Evolutionary conservation across 1,139 yeast species (phyloP).

Genomic region (Torulaspora globosa): DNA sequence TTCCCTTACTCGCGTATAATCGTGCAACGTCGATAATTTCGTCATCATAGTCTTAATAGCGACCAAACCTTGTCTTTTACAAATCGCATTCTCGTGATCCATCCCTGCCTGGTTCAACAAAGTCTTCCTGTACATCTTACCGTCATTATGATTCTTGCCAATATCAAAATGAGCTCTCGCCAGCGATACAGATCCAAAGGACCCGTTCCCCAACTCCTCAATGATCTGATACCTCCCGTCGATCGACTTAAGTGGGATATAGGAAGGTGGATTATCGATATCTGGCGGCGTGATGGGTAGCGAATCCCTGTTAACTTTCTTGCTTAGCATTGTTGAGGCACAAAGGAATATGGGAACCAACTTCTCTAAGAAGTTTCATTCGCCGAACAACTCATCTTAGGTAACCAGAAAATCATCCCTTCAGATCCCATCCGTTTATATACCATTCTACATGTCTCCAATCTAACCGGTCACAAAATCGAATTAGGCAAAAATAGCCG

Average conservation of each 20-base stretch:
- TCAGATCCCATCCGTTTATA: neutral
- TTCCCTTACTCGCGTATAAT: constrained; percentile 68
- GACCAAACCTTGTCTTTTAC: constrained; percentile 48
- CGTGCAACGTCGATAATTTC: constrained; percentile 46
- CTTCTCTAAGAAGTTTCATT: neutral
- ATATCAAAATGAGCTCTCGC: constrained; percentile 46
- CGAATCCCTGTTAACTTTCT: constrained; percentile 10
- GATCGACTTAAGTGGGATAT: constrained; percentile 45
- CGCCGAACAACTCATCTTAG: neutral
- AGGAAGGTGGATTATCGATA: constrained; percentile 38
- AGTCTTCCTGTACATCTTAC: constrained; percentile 13
- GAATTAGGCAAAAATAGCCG: constrained; percentile 7
- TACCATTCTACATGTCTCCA: constrained; percentile 1
- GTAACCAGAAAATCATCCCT: too few species aligned
- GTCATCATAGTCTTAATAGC: constrained; percentile 82
- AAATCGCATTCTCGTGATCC: constrained; percentile 32
- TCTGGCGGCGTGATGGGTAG: constrained; percentile 36
- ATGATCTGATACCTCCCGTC: constrained; percentile 48
- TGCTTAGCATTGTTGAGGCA: constrained; percentile 11
- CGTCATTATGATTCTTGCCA: constrained; percentile 16
- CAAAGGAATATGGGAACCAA: neutral
- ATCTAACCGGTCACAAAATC: constrained; percentile 5
- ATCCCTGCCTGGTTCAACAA: constrained; percentile 44
- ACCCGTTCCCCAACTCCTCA: constrained; percentile 64
- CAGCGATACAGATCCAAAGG: constrained; percentile 69